phyloP scores from a whole-genome alignment of 352 stramenopile species.

The Paralagenidium karlingii region DNA sequence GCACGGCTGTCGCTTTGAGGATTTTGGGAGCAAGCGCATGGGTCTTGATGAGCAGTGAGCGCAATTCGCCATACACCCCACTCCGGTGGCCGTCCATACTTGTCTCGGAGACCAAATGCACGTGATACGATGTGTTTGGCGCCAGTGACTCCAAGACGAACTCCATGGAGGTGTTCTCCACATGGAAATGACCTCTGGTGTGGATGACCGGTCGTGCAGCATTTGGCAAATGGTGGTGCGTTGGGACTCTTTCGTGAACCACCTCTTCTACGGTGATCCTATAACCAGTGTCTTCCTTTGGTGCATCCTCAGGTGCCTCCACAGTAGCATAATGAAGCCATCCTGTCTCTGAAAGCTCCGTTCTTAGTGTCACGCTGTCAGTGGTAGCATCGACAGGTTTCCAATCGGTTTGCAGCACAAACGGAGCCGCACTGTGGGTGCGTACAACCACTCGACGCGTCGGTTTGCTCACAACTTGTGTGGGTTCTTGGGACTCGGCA shows the following conservation, averaged over 20 bases:
- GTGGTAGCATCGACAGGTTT: constrained; percentile 17
- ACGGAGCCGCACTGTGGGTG: too few species aligned
- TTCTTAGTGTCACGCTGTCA: constrained; percentile 12
- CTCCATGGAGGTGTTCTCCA: neutral
- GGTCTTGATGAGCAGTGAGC: constrained; percentile 20
- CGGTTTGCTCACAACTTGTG: too few species aligned
- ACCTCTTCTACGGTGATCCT: too few species aligned
- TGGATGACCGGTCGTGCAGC: too few species aligned
- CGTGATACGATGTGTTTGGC: constrained; percentile 41
- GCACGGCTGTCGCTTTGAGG: constrained; percentile 32
- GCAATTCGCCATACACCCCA: constrained; percentile 27
- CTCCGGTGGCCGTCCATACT: constrained; percentile 14
- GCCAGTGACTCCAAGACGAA: constrained; percentile 14
- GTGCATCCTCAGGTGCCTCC: constrained; percentile 1
- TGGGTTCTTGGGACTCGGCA: too few species aligned
- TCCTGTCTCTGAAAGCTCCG: constrained; percentile 13
- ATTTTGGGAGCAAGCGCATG: constrained; percentile 47
- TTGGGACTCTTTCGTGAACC: too few species aligned
- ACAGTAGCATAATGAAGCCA: constrained; percentile 38
- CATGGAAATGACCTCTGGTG: neutral
- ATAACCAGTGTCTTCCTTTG: neutral
- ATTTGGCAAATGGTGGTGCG: too few species aligned
- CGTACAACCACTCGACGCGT: too few species aligned
- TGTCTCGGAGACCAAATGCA: constrained; percentile 32
- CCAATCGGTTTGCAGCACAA: too few species aligned